Conservation (phyloP, 2,329 filamentous ascomycete species). For the Coniella vitis region DNA sequence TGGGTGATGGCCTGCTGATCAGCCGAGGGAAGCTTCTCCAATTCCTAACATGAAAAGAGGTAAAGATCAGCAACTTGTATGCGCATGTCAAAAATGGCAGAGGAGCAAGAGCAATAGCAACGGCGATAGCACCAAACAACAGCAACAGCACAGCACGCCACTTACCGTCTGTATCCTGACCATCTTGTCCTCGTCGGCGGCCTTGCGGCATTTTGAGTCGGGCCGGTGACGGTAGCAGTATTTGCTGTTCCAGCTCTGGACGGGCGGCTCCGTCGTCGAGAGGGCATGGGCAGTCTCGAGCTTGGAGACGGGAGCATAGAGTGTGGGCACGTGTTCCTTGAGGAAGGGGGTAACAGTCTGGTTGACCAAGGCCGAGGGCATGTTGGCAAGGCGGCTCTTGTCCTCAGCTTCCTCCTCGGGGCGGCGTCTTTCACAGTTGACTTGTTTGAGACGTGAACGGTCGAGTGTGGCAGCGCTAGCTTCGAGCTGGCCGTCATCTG, state of each 20-base stretch:
- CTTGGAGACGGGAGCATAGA: constrained; percentile 76
- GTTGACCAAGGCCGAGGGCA: constrained; percentile 60
- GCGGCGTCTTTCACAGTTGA: constrained; percentile 45
- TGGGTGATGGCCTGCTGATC: constrained; percentile 96
- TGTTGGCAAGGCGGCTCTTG: constrained; percentile 44
- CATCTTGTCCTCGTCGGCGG: constrained; percentile 95
- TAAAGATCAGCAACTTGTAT: constrained; percentile 21
- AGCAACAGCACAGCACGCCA: constrained; percentile 15
- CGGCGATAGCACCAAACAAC: not conserved
- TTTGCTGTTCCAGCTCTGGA: constrained; percentile 57
- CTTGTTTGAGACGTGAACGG: constrained; percentile 21
- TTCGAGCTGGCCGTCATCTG: constrained; percentile 20
- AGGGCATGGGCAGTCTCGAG: constrained; percentile 31
- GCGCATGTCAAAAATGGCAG: not conserved
- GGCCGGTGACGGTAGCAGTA: constrained; percentile 95
- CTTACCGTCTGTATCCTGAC: constrained; percentile 81
- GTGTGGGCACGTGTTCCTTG: constrained; percentile 78
- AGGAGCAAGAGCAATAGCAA: too few species aligned
- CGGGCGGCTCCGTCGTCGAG: constrained; percentile 27
- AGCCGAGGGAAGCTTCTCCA: constrained; percentile 71
- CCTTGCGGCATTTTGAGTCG: constrained; percentile 86
- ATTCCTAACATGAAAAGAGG: constrained; percentile 47
- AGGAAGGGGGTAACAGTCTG: constrained; percentile 84
- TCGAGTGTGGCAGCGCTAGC: constrained; percentile 1
- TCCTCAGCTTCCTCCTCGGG: constrained; percentile 44